Base-by-base conservation (phyloP, 805 yeast genomes). In the Starmerella bacillaris region DNA sequence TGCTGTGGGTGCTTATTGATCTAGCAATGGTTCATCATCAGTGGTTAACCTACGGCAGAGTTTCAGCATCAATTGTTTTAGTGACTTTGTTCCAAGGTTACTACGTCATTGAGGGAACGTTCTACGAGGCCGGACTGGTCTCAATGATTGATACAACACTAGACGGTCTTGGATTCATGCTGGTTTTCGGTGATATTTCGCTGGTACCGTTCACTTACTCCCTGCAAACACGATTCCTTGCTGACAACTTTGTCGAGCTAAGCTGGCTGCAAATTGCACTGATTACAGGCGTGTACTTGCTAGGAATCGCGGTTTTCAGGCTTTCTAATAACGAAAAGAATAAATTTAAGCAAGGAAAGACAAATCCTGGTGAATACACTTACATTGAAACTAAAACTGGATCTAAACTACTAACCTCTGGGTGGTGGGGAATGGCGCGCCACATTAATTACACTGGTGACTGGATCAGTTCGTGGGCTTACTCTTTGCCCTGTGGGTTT, bases 141-240 rank as follows among this genome's bases (percentile, higher is more conserved):
- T 72, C 89, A 5, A 89, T 89, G 95, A 86, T 89, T 68, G 98
- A 89, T 55, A 72, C 84, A 33, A 78, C 92, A 5, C 79, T 94
- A 8, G 98, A 89, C 58, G 98, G 98, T 0, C 82, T 89, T 54
- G 98, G 98, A 1, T 84, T 75, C 58, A 89, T 89, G 98, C 63
- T 89, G 35, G 72, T 83, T 3, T 84, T 86, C 60, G 98, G 98
- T 20, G 98, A 89, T 53, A 64, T 89, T 48, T 73, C 89, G 2
- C 67, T 89, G 62, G 82, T 89, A 17, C 98, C 98, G 21, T 86
- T 86, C 63, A 68, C 92, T 1, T 89, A 89, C 55, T 67, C 83
- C 7, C 54, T 89, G 39, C 98, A 89, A 53, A 66, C 92, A 2
- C 67, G 96, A 41, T 89, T 73, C 53, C 59, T 86, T 43, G 68